These are phyloP conservation scores for Miamiensis avidus DNA, from an alignment of 169 alveolate species.

Conservation along the genomic window DNA sequence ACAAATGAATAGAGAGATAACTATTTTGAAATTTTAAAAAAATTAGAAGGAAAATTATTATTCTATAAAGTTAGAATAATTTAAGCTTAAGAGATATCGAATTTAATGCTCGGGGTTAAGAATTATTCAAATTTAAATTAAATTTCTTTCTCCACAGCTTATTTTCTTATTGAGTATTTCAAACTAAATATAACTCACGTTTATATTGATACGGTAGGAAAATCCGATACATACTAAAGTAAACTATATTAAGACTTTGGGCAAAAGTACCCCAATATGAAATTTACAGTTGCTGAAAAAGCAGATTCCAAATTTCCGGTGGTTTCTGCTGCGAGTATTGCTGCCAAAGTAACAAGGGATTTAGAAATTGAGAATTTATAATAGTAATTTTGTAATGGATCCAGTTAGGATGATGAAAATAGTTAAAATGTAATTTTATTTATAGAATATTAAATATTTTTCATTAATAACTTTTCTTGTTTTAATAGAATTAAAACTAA, in stretches of 20 bases:
- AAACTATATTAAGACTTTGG: conserved; percentile 71
- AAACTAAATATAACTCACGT: conserved; percentile 71
- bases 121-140: conserved; percentile 45
- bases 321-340: conserved; percentile 98
- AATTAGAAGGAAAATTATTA: conserved; percentile 35
- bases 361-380: conserved; percentile 47
- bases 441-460: no score
- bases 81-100: conserved; percentile 60
- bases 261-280: conserved; percentile 62
- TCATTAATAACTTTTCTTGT: neutral
- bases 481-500: conserved; percentile 56
- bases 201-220: conserved; percentile 96
- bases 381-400: no score
- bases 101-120: conserved; percentile 51
- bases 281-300: conserved; percentile 86
- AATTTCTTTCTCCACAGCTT: conserved; percentile 62
- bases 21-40: conserved; percentile 52
- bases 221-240: conserved; percentile 86
- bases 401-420: no score
- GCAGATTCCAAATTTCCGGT: conserved; percentile 96
- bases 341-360: conserved; percentile 97
- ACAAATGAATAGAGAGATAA: conserved; percentile 67
- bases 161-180: conserved; percentile 66
- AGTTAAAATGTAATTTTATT: no score
- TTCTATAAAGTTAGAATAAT: conserved; percentile 51